phyloP scores from a whole-genome alignment of 1,139 yeast species.

The Waltiozyma sp. region DNA sequence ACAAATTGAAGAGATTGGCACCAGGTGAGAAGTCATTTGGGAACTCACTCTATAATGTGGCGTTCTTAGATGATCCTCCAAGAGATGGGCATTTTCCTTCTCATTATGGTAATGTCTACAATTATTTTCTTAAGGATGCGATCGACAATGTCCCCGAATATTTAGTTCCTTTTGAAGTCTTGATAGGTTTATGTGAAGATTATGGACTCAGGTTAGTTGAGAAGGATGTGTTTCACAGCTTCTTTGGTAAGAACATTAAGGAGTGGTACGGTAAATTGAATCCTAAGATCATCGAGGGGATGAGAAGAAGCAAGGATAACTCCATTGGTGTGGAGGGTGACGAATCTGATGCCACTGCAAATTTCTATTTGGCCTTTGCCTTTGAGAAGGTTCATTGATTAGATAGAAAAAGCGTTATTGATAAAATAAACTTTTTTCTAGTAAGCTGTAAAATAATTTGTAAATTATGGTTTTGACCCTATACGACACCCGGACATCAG shows the following conservation, averaged over 20 bases:
- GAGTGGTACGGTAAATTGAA: constrained; percentile 48
- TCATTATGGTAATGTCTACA: constrained; percentile 78
- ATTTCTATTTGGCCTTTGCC: constrained; percentile 67
- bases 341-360: constrained; percentile 80
- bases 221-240: constrained; percentile 70
- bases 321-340: constrained; percentile 80
- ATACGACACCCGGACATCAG: not conserved
- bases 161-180: constrained; percentile 90
- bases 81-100: constrained; percentile 57
- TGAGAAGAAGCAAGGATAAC: constrained; percentile 59
- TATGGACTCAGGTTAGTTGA: constrained; percentile 64
- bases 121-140: constrained; percentile 80
- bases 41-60: constrained; percentile 68
- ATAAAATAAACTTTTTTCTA: no score
- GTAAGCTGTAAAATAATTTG: no score
- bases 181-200: constrained; percentile 75
- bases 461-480: no score
- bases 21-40: constrained; percentile 61
- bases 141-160: constrained; percentile 95
- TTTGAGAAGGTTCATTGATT: constrained; percentile 39
- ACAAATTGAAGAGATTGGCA: constrained; percentile 42
- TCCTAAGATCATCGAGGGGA: constrained; percentile 57
- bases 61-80: constrained; percentile 69
- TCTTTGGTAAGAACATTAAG: constrained; percentile 74
- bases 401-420: no score